A percentile compares a stretch with the other conserved stretches of the same genome.
Conservation (phyloP, 1,284 basidiomycete species). For the Phlebopus sp. region DNA sequence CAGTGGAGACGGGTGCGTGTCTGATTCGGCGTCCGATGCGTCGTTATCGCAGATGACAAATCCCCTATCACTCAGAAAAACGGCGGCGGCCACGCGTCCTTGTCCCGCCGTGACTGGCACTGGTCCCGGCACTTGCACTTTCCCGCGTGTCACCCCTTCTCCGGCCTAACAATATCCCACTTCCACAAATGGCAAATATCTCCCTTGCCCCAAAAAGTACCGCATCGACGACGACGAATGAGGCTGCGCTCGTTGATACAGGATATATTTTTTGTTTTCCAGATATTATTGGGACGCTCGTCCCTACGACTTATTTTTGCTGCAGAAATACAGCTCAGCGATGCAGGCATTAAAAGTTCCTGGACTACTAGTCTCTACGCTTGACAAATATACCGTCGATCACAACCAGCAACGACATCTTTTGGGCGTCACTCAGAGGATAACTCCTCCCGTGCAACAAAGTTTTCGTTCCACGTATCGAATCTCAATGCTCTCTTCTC, state of each 20-base stretch:
- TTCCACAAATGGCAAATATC: not conserved
- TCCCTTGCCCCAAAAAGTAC: slow-evolving; percentile 30
- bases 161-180: slow-evolving; percentile 27
- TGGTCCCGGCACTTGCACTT: slow-evolving; percentile 16
- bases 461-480: no score
- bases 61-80: slow-evolving; percentile 4
- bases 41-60: slow-evolving; percentile 15
- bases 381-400: not conserved
- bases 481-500: no score
- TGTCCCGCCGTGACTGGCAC: slow-evolving; percentile 8
- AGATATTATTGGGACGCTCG: slow-evolving; percentile 26
- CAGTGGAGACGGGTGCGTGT: not conserved
- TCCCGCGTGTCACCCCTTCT: slow-evolving; percentile 31
- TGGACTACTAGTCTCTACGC: not conserved
- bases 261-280: no score
- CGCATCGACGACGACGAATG: slow-evolving; percentile 29
- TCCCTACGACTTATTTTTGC: slow-evolving; percentile 23
- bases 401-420: no score
- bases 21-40: slow-evolving; percentile 6
- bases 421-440: no score
- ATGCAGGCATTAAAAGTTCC: no score
- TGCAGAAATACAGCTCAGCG: slow-evolving; percentile 2
- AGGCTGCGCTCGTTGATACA: no score
- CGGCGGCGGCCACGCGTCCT: slow-evolving; percentile 22
- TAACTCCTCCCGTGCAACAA: no score